Evolutionary conservation across 805 yeast species (phyloP), one percentile per base, ranked within the genome.

Genomic region (Lachancea meyersii): DNA sequence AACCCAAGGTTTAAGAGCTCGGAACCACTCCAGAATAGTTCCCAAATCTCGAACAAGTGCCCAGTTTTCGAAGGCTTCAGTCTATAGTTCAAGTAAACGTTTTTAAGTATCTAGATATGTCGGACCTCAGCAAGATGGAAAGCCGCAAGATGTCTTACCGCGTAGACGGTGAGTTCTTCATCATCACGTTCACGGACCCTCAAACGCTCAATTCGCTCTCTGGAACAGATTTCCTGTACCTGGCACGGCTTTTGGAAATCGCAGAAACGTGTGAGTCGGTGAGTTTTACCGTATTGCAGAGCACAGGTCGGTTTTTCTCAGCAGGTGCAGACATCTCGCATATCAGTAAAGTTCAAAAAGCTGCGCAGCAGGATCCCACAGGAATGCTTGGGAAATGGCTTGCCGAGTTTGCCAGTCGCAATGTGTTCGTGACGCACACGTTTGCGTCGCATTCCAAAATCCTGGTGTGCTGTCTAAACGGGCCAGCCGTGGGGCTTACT

Each of bases 401-500:
- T 37, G 65, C 71, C 41, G 67, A 68, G 48, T 82, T 83, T 54
- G 76, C 77, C n/a, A 75, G 87, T 3, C 76, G 87, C 54, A 87
- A 87, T 60, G 72, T 79, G 21, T 79, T 73, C 54, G 64, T 87
- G 42, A 80, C 93, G 4, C 75, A 79, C 49, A 68, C 81, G 30
- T 77, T 85, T 58, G 75, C 77, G 49, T 75, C 78, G 53, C 96
- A 87, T 63, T 64, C 72, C 8, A 87, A 87, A 58, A 69, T 86
- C 7, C 65, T 87, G 28, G 79, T 79, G 21, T 76, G 77, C 34
- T 89, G 87, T 3, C 69, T 87, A 44, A 87, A 87, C 58, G 96
- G 96, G 0, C 95, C 96, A 0, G 94, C 79, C 4, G 74, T 87
- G 45, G 96, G 96, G 0, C 71, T 87, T 45, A 69, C 80, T 24